Conservation (phyloP, 768 basidiomycete species). For the Thelephora ganbajun region DNA sequence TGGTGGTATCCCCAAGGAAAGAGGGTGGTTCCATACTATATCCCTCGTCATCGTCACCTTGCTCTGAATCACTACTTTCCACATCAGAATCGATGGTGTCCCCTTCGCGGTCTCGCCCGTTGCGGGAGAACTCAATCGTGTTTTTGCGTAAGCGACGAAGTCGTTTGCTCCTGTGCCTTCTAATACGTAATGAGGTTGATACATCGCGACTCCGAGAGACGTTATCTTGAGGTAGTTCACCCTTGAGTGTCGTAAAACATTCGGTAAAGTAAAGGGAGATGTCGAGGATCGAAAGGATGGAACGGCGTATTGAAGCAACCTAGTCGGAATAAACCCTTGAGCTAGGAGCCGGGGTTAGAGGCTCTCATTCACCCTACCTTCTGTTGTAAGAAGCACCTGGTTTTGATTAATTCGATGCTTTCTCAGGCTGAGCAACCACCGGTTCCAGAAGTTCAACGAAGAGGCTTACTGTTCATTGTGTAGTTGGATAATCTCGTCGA, state of each 20-base stretch:
- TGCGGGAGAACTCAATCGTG: slow-evolving; percentile 46
- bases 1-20: slow-evolving; percentile 18
- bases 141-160: slow-evolving; percentile 39
- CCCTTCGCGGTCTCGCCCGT: slow-evolving; percentile 17
- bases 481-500: slow-evolving; percentile 63
- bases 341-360: too few relatives aligned
- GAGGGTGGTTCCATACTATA: slow-evolving; percentile 23
- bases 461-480: slow-evolving; percentile 56
- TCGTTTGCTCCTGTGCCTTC: slow-evolving; percentile 49
- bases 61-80: slow-evolving; percentile 19
- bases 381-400: slow-evolving; percentile 47
- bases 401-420: slow-evolving; percentile 48
- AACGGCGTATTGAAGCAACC: slow-evolving; percentile 51
- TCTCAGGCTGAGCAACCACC: background rate
- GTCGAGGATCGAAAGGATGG: slow-evolving; percentile 58
- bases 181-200: slow-evolving; percentile 29
- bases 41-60: slow-evolving; percentile 10
- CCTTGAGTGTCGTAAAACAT: slow-evolving; percentile 44
- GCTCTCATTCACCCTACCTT: slow-evolving; percentile 42
- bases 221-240: slow-evolving; percentile 43
- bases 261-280: slow-evolving; percentile 60
- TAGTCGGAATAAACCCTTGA: slow-evolving; percentile 17
- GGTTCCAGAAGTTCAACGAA: background rate
- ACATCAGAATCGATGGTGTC: slow-evolving; percentile 27
- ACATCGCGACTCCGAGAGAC: slow-evolving; percentile 22